Base-by-base conservation (phyloP, 495 filamentous ascomycete genomes). In the Penicillium verhagenii region DNA sequence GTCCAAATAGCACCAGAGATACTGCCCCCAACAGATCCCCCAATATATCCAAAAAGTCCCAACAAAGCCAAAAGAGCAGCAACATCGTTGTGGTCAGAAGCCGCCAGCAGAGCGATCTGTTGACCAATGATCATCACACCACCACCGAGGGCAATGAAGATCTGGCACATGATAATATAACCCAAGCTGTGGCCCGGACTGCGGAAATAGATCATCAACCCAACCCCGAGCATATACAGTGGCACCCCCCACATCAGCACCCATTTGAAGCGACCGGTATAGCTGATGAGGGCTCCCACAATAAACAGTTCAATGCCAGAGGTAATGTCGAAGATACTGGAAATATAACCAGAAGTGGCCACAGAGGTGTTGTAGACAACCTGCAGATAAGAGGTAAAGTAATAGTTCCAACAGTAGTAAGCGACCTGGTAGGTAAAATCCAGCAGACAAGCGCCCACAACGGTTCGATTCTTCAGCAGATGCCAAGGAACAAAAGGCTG, bases 101-200 rank as follows among this genome's bases (percentile, higher is more conserved):
- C 82, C 0, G 87, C 84, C 76, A 91, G 84, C 57, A 83, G 76
- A 4, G 86, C 84, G 25, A 90, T 80, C 59, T 90, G 82, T 58
- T 83, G 81, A 54, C 70, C 72, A 59, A 90, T 82, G 47, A 89
- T 69, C 14, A 86, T 67, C 4, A 76, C 77, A 16, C 79, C 74
- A 1, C 84, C 86, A 11, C 74, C 72, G 39, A 91, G 71, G 28
- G 87, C 80, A 59, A 90, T 85, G 70, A 89, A 83, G 63, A 91
- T 83, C 67, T 92, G 81, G 58, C 80, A 86, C 82, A 89, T 86
- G 60, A 89, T 72, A 23, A 91, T 73, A 60, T 86, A 88, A 10
- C 84, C 86, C 35, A 90, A 69, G 37, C 70, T 57, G n/a, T 68
- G 68, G 44, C 77, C 72, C 33, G 82, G 76, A 18, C 82, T 78